Evolutionary conservation across 768 basidiomycete species (phyloP), one percentile per base, ranked within the genome.

Genomic region (Mycena chlorophos): DNA sequence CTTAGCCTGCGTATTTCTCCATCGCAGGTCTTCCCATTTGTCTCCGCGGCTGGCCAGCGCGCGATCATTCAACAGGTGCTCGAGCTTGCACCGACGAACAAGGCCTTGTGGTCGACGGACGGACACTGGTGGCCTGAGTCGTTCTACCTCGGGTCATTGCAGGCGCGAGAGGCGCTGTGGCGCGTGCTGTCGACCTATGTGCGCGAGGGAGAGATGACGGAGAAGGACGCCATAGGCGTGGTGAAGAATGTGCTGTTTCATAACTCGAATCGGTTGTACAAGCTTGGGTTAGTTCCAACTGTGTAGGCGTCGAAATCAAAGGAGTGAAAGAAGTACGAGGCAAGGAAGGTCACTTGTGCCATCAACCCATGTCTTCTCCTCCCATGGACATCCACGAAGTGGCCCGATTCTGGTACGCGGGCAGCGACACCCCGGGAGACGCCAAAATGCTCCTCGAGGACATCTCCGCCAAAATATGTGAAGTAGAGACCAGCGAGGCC

Each of bases 31-130:
- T 91, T 89, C 58, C 88, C 88, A 0, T 73, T 81, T 52, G 71
- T 91, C 38, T 86, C 86, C 0, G 73, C 71, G 0, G 75, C 79
- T 5, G 90, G 88, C 2, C 89, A 91, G 67, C 73, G 80, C 12
- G 63, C 68, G 0, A 76, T 85, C 43, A 68, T 91, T 26, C 77
- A 75, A 23, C 83, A 91, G 65, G 71, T 88, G 20, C 71, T 91
- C 2, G 90, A 91, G 67, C 70, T 90, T 14, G 74, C 79, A 17
- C 90, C 90, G 13, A 89, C 85, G 26, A 89, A 85, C 66, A 92
- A 91, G 66, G 82, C 91, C 25, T 65, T 92, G 73, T 92, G 87
- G 87, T 90, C 88, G 3, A 89, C 82, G 43, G 86, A 90, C 62
- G 84, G 81, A 8, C 83, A 84, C 62, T 83, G 85, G 81, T 90